These are phyloP conservation scores for Globisporangium irregulare DNA, from an alignment of 352 stramenopile species.

Conservation along the genomic window DNA sequence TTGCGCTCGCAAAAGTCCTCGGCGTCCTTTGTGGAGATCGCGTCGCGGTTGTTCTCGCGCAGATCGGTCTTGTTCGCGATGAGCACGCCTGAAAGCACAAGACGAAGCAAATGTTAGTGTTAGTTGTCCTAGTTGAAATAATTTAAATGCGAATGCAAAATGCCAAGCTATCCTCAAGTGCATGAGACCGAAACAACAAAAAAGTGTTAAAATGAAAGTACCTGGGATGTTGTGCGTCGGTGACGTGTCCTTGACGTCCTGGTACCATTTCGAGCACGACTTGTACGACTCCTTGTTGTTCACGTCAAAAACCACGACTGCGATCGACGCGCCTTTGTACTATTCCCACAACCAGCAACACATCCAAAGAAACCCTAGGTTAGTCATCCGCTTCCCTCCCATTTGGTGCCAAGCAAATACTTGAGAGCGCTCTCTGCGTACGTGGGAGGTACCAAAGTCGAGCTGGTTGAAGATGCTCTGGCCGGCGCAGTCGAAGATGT, in stretches of 20 bases:
- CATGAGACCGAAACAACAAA: background rate
- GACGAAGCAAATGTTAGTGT: background rate
- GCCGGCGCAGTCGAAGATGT: conserved; percentile 91
- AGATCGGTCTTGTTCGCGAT: conserved; percentile 80
- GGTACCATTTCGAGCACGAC: conserved; percentile 79
- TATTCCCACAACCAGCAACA: conserved; percentile 10
- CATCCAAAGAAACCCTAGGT: background rate
- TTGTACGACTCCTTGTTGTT: conserved; percentile 89
- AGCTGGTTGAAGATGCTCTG: conserved; percentile 95
- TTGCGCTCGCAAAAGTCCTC: conserved; percentile 70
- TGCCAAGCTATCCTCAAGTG: background rate
- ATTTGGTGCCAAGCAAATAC: background rate
- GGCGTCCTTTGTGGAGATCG: conserved; percentile 65
- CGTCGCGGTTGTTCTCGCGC: conserved; percentile 73
- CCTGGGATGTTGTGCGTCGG: conserved; percentile 75
- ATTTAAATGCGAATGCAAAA: background rate
- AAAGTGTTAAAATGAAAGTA: conserved; percentile 14
- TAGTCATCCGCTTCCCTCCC: background rate
- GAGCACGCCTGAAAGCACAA: conserved; percentile 41
- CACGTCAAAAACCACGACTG: conserved; percentile 77
- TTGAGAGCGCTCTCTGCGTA: conserved; percentile 20
- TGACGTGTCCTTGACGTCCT: conserved; percentile 70
- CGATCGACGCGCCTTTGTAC: conserved; percentile 79
- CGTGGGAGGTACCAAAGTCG: conserved; percentile 80
- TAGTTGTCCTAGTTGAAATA: background rate